Evolutionary conservation across 306 rosid species (phyloP), one percentile per base, ranked within the genome.

Genomic region (Ormosia semicastrata): DNA sequence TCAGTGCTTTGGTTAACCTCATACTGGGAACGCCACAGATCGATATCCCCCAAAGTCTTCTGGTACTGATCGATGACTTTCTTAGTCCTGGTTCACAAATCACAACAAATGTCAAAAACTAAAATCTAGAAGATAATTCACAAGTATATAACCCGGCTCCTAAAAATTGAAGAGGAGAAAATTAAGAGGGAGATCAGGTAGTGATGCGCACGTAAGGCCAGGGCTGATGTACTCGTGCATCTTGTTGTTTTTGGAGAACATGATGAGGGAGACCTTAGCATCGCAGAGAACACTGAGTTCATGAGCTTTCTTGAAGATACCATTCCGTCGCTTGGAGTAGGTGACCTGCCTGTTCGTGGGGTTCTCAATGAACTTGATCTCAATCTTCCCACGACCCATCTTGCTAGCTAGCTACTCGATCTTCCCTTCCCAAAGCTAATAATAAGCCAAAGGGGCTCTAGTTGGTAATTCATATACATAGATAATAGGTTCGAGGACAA

Each of bases 261-360:
- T 92, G 90, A 94, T 87, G 75, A 94, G 89, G 3, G 93, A 94
- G 33, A 92, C 96, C 85, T 73, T 91, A 63, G 98, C 98, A 71
- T 94, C 98, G 24, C 98, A 94, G 1, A 94, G 92, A 78, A 94
- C 94, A 59, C 94, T 85, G 82, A 94, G 98, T 82, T 94, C 98
- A 47, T 87, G 80, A 75, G 98, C 98, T 85, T 94, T 94, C 96
- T 94, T 94, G 90, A 89, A 83, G 77, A 94, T 87, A 67, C 98
- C 98, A 86, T 88, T 92, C 7, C 97, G 17, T 67, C 97, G 67
- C 76, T 92, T 94, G 15, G 97, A 92, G 89, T 91, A 94, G 44
- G 98, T 92, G 4, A 94, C 98, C 72, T 94, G 98, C 87, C 97
- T 82, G 91, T 91, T 94, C 5, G 97, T 94, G 4, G 86, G 89